Evolutionary conservation across 176 grass and related monocot species (phyloP), one percentile per base, ranked within the genome.

Genomic region (Elaeis guineensis): DNA sequence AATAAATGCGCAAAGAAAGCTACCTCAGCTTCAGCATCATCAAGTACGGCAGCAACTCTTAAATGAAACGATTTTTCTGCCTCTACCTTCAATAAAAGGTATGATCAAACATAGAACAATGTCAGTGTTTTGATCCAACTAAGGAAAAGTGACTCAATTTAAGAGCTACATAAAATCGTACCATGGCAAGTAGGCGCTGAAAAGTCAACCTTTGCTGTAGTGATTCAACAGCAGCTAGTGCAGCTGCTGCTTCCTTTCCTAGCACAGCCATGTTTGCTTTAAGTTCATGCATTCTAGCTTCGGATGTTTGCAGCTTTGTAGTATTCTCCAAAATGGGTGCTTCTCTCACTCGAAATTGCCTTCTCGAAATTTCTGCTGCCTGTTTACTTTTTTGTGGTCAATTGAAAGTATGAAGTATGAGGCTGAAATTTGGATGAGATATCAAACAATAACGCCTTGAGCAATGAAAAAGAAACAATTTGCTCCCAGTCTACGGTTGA

Each of bases 1-100:
- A 70, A 71, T 28, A 74, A 17, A 25, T 18, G 24, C 2, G 19
- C 50, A 39, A 30, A 63, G 60, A 75, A 70, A 32, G 50, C 51
- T 83, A 92, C 93, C 93, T 98, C 93, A 49, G 93, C 93, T 81
- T 98, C 93, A 60, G 86, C 81, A 49, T 92, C 93, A 86, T 98
- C 93, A 58, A 98, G 82, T 78, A 98, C 77, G 67, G 87, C 82
- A 73, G 93, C 87, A 56, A 98, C 62, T 55, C 93, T 98, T 79
- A 98, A 71, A 81, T 89, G 77, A 18, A 92, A 89, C 15, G 86
- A 85, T 50, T 98, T 98, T 72, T 98, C 93, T 89, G 93, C 82
- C 80, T 89, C 93, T 73, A 89, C 87, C 93, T 98, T 83, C 84
- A 89, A 78, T 48, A 59, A 70, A 35, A 70, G 3, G 16, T 58